Conservation (phyloP, 768 basidiomycete genomes). For the Rhizopogon vulgaris region DNA sequence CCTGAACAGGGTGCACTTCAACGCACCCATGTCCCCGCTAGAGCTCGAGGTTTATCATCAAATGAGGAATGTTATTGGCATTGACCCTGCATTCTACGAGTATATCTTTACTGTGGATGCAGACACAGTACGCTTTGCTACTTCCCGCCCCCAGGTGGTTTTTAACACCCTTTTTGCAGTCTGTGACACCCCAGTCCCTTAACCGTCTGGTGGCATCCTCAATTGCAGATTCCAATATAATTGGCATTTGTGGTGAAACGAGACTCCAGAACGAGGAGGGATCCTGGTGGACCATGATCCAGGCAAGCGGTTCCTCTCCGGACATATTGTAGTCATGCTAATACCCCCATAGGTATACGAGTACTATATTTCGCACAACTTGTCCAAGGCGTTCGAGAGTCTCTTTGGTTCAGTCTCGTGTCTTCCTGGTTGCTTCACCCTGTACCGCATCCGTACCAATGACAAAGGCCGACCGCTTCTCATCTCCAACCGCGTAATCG, state of each 20-base stretch:
- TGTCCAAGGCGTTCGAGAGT: conserved; percentile 65
- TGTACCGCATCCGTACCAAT: conserved; percentile 65
- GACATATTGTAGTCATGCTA: conserved; percentile 3
- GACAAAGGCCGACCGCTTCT: conserved; percentile 69
- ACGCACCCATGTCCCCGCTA: conserved; percentile 58
- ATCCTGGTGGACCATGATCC: conserved; percentile 78
- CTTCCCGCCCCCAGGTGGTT: neutral
- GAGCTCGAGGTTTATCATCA: conserved; percentile 71
- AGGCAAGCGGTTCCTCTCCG: conserved; percentile 29
- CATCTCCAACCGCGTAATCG: conserved; percentile 66
- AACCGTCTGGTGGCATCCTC: conserved; percentile 62
- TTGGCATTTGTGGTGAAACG: conserved; percentile 68
- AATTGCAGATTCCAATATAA: conserved; percentile 55
- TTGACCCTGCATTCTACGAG: conserved; percentile 72
- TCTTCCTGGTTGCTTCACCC: conserved; percentile 69
- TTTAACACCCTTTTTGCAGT: conserved; percentile 29
- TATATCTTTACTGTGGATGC: conserved; percentile 71
- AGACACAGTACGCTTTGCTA: conserved; percentile 44
- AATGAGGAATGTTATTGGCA: conserved; percentile 69
- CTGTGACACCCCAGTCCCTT: conserved; percentile 57
- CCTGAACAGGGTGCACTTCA: conserved; percentile 64
- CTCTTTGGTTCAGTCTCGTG: conserved; percentile 67
- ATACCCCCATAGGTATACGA: conserved; percentile 46
- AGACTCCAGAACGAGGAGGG: conserved; percentile 61
- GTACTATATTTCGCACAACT: conserved; percentile 63